Conservation (phyloP, 495 filamentous ascomycete species). For the Chaetomidium leptoderma region DNA sequence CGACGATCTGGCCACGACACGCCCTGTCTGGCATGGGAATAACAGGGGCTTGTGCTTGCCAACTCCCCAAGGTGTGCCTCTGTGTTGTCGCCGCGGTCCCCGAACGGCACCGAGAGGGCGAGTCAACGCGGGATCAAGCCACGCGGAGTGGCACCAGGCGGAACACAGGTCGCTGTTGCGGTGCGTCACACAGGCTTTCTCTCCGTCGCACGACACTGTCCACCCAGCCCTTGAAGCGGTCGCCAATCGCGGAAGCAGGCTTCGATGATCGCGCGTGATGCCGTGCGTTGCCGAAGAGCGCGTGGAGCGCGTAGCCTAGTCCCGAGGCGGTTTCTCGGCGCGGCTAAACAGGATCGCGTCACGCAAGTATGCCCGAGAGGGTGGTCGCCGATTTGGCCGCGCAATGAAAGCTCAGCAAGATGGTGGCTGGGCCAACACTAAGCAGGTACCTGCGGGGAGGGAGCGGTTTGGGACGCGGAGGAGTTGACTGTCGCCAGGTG, state of each 20-base stretch:
- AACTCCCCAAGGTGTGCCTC: constrained; percentile 1
- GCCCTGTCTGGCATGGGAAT: not conserved
- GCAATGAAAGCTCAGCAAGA: constrained; percentile 14
- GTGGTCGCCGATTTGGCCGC: constrained; percentile 27
- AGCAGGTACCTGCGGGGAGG: too few species aligned
- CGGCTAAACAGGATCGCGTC: constrained; percentile 31
- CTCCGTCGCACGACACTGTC: not conserved
- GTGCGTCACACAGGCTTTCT: not conserved
- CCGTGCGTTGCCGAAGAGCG: constrained; percentile 22
- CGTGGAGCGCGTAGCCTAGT: constrained; percentile 1
- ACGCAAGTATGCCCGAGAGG: constrained; percentile 20
- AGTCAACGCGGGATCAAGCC: too few species aligned
- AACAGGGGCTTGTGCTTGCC: not conserved
- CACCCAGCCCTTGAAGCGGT: not conserved
- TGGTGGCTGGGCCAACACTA: constrained; percentile 23
- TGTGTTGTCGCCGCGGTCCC: constrained; percentile 6
- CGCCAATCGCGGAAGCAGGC: constrained; percentile 14
- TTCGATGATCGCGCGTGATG: constrained; percentile 15
- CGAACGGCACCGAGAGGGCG: not conserved
- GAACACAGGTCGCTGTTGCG: too few species aligned
- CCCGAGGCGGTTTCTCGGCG: constrained; percentile 13
- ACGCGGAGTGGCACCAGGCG: too few species aligned
- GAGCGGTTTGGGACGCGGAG: too few species aligned
- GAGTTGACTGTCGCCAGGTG: not conserved
- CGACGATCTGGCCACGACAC: constrained; percentile 19